Evolutionary conservation across 1,284 basidiomycete species (phyloP).

Genomic region (Moesziomyces sp.): DNA sequence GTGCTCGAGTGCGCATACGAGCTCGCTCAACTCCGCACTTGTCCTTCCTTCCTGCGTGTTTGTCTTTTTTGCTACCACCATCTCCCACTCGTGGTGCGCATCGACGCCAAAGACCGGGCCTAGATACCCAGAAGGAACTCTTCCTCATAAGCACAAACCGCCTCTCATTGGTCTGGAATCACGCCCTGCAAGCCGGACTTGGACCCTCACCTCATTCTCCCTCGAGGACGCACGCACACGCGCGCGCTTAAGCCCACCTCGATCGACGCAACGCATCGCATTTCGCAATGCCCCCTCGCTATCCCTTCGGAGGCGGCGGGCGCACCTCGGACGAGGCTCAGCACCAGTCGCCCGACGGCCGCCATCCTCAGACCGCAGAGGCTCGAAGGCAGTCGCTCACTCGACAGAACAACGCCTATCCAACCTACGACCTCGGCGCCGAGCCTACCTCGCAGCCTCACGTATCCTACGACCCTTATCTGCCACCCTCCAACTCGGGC

Average conservation of each 20-base stretch:
- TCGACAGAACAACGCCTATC: conserved; percentile 33
- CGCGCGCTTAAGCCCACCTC: conserved; percentile 13
- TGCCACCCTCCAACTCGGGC: conserved; percentile 28
- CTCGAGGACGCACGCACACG: background rate
- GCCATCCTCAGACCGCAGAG: conserved; percentile 24
- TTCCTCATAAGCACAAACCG: background rate
- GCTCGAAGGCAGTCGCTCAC: conserved; percentile 15
- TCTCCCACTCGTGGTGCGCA: background rate
- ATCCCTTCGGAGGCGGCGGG: conserved; percentile 30
- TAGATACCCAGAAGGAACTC: background rate
- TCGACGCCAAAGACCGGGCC: background rate
- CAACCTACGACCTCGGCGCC: conserved; percentile 51
- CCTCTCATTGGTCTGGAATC: background rate
- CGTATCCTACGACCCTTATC: conserved; percentile 39
- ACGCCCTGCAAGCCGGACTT: too few species aligned
- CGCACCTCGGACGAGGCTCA: conserved; percentile 18
- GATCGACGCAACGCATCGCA: conserved; percentile 8
- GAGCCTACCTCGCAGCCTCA: conserved; percentile 31
- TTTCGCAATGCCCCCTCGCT: conserved; percentile 34
- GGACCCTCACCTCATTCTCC: too few species aligned
- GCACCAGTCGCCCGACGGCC: conserved; percentile 14
- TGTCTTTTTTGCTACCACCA: background rate
- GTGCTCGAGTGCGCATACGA: background rate
- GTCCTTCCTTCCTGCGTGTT: too few species aligned
- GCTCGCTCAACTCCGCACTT: too few species aligned